A percentile compares a stretch with the other conserved stretches of the same genome.
Evolutionary conservation across 352 stramenopile genomes (phyloP).

Genomic region (Thalassiosira mediterranea): DNA sequence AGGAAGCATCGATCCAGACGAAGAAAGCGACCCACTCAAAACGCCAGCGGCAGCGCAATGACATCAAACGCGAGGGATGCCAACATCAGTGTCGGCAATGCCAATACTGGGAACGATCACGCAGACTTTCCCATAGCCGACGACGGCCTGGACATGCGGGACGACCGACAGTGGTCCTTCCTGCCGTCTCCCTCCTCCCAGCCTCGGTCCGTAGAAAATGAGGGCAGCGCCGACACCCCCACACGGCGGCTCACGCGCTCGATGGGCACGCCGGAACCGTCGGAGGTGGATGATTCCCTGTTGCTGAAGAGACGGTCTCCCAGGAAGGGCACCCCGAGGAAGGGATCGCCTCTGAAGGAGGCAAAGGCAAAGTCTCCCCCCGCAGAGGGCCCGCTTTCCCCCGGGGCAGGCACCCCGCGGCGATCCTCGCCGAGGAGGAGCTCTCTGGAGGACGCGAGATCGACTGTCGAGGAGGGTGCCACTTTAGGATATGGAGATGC

Average conservation of each 20-base stretch:
- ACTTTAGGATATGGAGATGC: no score
- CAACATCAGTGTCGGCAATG: not conserved
- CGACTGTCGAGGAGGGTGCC: no score
- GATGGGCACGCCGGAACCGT: not conserved
- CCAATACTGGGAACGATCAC: no score
- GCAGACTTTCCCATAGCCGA: slow-evolving; percentile 20
- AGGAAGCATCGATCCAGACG: slow-evolving; percentile 34
- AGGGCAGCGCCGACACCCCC: not conserved
- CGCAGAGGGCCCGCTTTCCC: no score
- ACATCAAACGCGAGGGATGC: not conserved
- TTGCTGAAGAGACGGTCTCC: not conserved
- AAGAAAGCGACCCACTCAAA: slow-evolving; percentile 28
- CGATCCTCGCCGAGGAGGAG: no score
- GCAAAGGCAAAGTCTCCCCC: no score
- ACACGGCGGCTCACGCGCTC: not conserved
- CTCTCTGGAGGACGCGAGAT: no score
- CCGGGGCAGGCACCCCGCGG: no score
- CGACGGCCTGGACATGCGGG: slow-evolving; percentile 35
- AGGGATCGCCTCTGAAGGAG: no score
- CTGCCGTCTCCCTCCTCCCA: slow-evolving; percentile 14
- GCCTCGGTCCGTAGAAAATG: not conserved
- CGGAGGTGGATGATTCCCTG: slow-evolving; percentile 10
- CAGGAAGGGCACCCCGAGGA: slow-evolving; percentile 18
- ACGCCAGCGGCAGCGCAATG: not conserved
- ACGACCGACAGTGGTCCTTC: slow-evolving; percentile 35